Evolutionary conservation across 1,284 basidiomycete species (phyloP).

Genomic region (Tilletia setariae): DNA sequence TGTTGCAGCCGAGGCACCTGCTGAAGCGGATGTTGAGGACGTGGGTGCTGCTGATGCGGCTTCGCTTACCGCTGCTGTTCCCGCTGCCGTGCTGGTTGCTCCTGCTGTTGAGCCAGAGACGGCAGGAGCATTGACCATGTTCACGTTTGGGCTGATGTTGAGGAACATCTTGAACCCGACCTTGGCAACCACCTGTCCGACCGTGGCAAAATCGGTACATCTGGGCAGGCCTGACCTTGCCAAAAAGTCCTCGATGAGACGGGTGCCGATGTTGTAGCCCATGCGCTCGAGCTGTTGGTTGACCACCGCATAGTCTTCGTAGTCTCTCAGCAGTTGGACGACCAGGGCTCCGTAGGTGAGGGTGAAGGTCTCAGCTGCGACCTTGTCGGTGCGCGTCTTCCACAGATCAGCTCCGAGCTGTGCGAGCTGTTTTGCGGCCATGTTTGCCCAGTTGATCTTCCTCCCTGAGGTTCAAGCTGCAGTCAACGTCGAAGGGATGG

Average conservation of each 20-base stretch:
- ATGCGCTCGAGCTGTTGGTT: slow-evolving; percentile 67
- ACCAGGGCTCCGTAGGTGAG: slow-evolving; percentile 96
- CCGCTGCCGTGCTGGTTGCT: slow-evolving; percentile 18
- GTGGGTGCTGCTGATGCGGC: too few relatives aligned
- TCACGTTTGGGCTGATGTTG: slow-evolving; percentile 81
- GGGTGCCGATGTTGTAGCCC: slow-evolving; percentile 95
- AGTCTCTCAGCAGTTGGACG: slow-evolving; percentile 97
- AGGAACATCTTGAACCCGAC: slow-evolving; percentile 94
- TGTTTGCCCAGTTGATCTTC: slow-evolving; percentile 1
- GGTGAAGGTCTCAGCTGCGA: slow-evolving; percentile 91
- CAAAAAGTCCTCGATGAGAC: slow-evolving; percentile 95
- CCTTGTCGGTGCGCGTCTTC: slow-evolving; percentile 53
- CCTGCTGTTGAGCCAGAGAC: slow-evolving; percentile 27
- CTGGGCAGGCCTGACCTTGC: slow-evolving; percentile 68
- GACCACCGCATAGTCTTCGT: slow-evolving; percentile 88
- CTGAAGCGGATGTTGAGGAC: neutral
- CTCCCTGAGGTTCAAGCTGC: slow-evolving; percentile 15
- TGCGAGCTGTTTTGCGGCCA: slow-evolving; percentile 49
- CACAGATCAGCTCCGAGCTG: slow-evolving; percentile 50
- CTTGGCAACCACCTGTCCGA: slow-evolving; percentile 59
- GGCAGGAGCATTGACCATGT: slow-evolving; percentile 59
- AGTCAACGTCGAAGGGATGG: slow-evolving; percentile 9
- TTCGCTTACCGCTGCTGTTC: slow-evolving; percentile 9
- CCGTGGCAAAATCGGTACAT: slow-evolving; percentile 86
- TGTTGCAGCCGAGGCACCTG: neutral